Conservation (phyloP, 805 yeast species). For the Babjeviella inositovora region DNA sequence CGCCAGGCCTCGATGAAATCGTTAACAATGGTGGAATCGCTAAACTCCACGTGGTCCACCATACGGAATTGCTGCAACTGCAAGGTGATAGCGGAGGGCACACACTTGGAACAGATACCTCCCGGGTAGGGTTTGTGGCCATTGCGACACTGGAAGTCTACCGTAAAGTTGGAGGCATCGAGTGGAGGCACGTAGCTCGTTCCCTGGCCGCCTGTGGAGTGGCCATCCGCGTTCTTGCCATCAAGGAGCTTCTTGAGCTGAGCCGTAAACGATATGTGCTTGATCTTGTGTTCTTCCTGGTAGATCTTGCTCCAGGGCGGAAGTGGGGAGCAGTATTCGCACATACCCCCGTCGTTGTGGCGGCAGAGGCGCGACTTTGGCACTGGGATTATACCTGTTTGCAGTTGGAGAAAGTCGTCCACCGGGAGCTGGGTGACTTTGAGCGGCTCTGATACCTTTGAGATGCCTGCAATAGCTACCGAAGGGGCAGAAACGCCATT, state of each 20-base stretch:
- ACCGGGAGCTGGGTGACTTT: constrained; percentile 39
- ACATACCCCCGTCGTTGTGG: constrained; percentile 92
- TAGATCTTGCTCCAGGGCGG: constrained; percentile 89
- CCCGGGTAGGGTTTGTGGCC: constrained; percentile 93
- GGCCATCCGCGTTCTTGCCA: constrained; percentile 31
- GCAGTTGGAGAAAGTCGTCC: constrained; percentile 49
- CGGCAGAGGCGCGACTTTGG: constrained; percentile 49
- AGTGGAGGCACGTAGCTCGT: constrained; percentile 61
- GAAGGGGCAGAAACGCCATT: too few relatives aligned
- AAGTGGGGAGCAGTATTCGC: constrained; percentile 90
- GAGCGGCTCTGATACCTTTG: constrained; percentile 4
- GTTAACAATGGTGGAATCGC: constrained; percentile 58
- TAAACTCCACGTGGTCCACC: constrained; percentile 96
- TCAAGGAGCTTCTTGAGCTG: constrained; percentile 61
- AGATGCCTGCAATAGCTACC: too few relatives aligned
- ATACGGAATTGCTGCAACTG: constrained; percentile 83
- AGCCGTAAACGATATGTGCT: constrained; percentile 81
- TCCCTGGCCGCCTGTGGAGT: too few relatives aligned
- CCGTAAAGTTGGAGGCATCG: constrained; percentile 51
- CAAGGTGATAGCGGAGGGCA: constrained; percentile 87
- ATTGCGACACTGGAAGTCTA: constrained; percentile 43
- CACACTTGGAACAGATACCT: constrained; percentile 93
- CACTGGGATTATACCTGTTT: constrained; percentile 62
- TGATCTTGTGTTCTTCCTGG: constrained; percentile 59
- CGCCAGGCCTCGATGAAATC: constrained; percentile 89